These are phyloP conservation scores for Stellera chamaejasme DNA, from an alignment of 345 rosid species.

Conservation along the genomic window DNA sequence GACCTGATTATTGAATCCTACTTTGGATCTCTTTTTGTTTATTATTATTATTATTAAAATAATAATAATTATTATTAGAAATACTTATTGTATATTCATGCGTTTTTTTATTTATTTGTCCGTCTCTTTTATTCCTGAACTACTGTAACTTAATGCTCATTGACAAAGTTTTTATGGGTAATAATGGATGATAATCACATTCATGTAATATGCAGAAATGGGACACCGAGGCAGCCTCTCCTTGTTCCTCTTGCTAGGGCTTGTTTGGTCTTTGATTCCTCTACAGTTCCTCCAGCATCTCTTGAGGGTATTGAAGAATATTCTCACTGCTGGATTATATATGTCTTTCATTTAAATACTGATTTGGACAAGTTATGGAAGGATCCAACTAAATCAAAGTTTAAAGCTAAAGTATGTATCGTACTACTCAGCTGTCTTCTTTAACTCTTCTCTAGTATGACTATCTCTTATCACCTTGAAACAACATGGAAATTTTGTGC, in stretches of 20 bases:
- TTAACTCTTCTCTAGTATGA: neutral
- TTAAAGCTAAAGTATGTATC: constrained; percentile 71
- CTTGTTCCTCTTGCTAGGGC: constrained; percentile 89
- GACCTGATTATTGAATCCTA: no score
- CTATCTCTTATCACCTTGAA: constrained; percentile 17
- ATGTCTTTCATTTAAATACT: constrained; percentile 88
- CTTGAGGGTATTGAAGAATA: constrained; percentile 86
- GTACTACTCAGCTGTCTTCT: neutral
- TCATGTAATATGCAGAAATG: constrained; percentile 45
- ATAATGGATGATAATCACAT: neutral
- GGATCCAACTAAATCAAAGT: constrained; percentile 75
- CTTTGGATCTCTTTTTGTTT: no score
- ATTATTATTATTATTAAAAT: no score
- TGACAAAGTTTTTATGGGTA: neutral
- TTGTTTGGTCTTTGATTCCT: constrained; percentile 48
- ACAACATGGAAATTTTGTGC: constrained; percentile 19
- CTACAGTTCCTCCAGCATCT: constrained; percentile 86
- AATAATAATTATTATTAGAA: no score
- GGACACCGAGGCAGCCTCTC: constrained; percentile 90
- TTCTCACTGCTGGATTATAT: constrained; percentile 92
- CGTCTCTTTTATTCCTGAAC: no score
- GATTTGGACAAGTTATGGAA: constrained; percentile 92
- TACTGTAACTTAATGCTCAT: no score
- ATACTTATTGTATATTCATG: no score
- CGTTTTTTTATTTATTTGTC: no score